These are phyloP conservation scores for Ceratocystis variospora DNA, from an alignment of 2,329 filamentous ascomycete genomes.

Conservation along the genomic window DNA sequence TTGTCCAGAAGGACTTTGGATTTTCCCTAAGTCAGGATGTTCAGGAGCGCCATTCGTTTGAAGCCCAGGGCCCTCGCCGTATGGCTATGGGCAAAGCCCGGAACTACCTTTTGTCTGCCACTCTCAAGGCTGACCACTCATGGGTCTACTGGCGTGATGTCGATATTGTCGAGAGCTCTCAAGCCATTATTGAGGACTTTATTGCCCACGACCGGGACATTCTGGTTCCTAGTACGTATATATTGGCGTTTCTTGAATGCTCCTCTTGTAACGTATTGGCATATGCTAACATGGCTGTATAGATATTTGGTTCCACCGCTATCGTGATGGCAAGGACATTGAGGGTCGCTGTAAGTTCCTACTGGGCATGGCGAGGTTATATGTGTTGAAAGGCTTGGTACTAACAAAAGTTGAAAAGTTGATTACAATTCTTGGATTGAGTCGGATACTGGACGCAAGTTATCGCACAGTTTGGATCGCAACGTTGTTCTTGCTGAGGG, in stretches of 20 bases:
- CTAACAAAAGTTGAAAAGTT: slow-evolving; percentile 39
- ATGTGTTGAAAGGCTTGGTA: neutral
- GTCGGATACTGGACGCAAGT: slow-evolving; percentile 65
- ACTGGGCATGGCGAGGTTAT: neutral
- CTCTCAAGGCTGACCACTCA: slow-evolving; percentile 83
- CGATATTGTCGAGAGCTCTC: slow-evolving; percentile 83
- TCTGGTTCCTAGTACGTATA: slow-evolving; percentile 73
- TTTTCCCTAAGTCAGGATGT: slow-evolving; percentile 63
- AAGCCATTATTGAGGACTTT: slow-evolving; percentile 83
- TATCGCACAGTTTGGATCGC: slow-evolving; percentile 60
- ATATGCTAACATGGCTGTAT: slow-evolving; percentile 16
- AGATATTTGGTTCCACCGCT: slow-evolving; percentile 98
- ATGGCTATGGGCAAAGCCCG: slow-evolving; percentile 82
- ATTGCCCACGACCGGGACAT: slow-evolving; percentile 87
- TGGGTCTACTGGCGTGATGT: slow-evolving; percentile 99
- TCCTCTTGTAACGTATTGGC: neutral
- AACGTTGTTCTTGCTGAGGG: slow-evolving; percentile 81
- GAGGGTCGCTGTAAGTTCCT: slow-evolving; percentile 72
- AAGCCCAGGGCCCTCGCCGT: slow-evolving; percentile 74
- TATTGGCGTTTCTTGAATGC: neutral
- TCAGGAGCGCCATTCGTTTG: slow-evolving; percentile 70
- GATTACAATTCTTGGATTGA: slow-evolving; percentile 99
- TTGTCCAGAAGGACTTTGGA: slow-evolving; percentile 87
- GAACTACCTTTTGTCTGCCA: slow-evolving; percentile 76
- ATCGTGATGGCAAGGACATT: slow-evolving; percentile 63